Percentiles rank a stretch among this genome's conserved stretches.
Evolutionary conservation across 805 yeast genomes (phyloP).

Genomic region (Yarrowia sp.): DNA sequence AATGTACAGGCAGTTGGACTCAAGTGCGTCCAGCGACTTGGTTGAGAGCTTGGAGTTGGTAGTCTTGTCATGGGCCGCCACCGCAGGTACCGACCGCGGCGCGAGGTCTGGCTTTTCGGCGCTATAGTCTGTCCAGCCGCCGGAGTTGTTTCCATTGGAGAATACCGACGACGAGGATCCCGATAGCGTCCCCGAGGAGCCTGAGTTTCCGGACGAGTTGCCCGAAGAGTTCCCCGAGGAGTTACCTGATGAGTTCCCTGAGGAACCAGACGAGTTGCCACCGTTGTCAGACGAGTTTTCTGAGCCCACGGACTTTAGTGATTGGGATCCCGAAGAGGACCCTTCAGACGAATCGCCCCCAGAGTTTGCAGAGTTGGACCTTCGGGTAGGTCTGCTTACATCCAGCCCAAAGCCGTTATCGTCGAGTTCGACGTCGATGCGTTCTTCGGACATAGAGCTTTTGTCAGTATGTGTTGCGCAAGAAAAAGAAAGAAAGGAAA

Average conservation of each 20-base stretch:
- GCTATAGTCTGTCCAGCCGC: neutral
- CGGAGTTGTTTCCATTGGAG: neutral
- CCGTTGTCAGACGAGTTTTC: neutral
- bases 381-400: neutral
- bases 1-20: conserved; percentile 16
- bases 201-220: neutral
- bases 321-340: neutral
- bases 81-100: neutral
- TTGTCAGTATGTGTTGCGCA: neutral
- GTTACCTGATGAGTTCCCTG: neutral
- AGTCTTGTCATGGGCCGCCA: neutral
- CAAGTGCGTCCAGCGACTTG: neutral
- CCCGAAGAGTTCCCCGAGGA: neutral
- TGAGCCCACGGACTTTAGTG: neutral
- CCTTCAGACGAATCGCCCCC: conserved; percentile 12
- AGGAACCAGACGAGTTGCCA: too few species aligned
- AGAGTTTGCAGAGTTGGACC: conserved; percentile 6
- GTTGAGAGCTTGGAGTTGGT: conserved; percentile 2
- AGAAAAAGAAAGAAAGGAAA: neutral
- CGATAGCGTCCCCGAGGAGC: neutral
- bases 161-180: neutral
- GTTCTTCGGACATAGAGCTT: conserved; percentile 13
- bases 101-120: neutral
- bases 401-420: conserved; percentile 9
- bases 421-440: conserved; percentile 15